Base-by-base conservation (phyloP, 371 early-diverging fungal genomes). In the Mortierella sp. region DNA sequence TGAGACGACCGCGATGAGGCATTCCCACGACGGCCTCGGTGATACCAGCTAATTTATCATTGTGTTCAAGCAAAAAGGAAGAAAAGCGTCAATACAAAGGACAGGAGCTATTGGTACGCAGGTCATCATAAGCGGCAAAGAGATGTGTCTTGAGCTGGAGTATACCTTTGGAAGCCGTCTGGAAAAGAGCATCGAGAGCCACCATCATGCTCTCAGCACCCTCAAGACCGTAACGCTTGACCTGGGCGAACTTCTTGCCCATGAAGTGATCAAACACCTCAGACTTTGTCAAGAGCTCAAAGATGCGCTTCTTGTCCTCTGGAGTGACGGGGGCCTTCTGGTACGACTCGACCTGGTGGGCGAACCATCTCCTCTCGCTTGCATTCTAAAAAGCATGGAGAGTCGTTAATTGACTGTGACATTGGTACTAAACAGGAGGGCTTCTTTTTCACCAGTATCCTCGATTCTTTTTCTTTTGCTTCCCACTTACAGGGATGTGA, bases 171-270 rank as follows among this genome's bases (percentile, higher is more conserved):
- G 86, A 90, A 55, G 90, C 88, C 0, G 88, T 83, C 55, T 86
- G 85, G 83, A 98, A 94, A n/a, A 97, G 79, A 57, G 92, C 84
- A 81, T 97, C 95, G 50, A 98, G 80, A 7, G 93, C 95, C 0
- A 96, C 92, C 89, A 97, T 95, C 92, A 98, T 96, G 68, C 93
- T 91, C 81, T 98, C 99, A n/a, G 94, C 96, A 19, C 99, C 99
- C 79, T 98, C 97, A 18, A 98, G 82, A 16, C 99, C 98, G 69
- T 97, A 98, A 18, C 99, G 89, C 84, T 98, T 98, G 59, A 97
- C 92, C 70, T 95, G 94, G 7, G 95, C 94, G 83, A 97, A 98
- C 80, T 93, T 94, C 72, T 95, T 96, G 52, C 92, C 94, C 92
- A 98, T 94, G 73, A 97, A 97, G 69, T 95, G 96, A 83, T 98